Percentiles rank a stretch among this genome's conserved stretches.
phyloP scores from a whole-genome alignment of 192 early-diverging fungal species.

The Allomyces javanicus region DNA sequence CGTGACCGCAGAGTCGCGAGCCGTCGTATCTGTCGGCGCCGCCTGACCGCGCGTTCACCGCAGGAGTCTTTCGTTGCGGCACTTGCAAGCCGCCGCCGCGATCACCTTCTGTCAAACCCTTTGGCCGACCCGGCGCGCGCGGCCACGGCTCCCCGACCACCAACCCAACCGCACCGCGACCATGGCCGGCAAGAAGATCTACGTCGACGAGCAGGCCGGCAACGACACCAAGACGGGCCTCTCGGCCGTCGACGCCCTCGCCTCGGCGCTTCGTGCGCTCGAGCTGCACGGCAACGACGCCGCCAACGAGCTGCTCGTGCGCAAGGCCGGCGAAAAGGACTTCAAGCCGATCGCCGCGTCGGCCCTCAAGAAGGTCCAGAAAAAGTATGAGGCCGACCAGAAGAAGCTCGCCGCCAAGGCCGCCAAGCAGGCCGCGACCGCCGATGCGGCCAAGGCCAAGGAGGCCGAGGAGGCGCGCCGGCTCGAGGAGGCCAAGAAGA shows the following conservation, averaged over 20 bases:
- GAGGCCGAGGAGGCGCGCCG: constrained; percentile 45
- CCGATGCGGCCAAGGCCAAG: constrained; percentile 8
- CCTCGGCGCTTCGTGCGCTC: constrained; percentile 52
- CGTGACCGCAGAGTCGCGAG: no score
- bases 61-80: no score
- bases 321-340: constrained; percentile 49
- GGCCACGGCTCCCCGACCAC: background rate
- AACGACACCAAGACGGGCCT: constrained; percentile 31
- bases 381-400: constrained; percentile 34
- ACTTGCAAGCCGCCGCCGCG: no score
- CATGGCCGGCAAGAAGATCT: constrained; percentile 7
- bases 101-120: no score
- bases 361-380: constrained; percentile 81
- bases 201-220: constrained; percentile 69
- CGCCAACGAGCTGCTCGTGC: constrained; percentile 25
- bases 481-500: constrained; percentile 67
- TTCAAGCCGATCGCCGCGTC: constrained; percentile 64
- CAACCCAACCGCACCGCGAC: background rate
- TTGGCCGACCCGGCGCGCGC: no score
- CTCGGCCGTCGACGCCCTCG: constrained; percentile 40
- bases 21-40: no score
- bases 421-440: constrained; percentile 25
- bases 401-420: constrained; percentile 38
- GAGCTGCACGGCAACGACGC: constrained; percentile 25
- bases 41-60: no score